Evolutionary conservation across 768 basidiomycete genomes (phyloP), one percentile per base, ranked within the genome.

Genomic region (Filobasidium wieringae): DNA sequence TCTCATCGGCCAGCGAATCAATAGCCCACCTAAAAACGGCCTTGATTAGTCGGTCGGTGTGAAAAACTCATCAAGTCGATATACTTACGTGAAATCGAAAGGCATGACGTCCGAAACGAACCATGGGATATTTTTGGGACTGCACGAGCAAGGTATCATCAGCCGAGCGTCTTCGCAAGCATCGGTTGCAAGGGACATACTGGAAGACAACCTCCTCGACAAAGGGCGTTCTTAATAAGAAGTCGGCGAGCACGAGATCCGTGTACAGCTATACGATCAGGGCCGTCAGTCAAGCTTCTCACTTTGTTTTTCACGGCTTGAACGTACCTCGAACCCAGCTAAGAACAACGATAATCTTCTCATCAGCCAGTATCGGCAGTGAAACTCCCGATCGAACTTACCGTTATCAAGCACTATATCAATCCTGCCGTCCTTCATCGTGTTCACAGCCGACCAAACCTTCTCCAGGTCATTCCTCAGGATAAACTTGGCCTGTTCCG

Each of bases 101-200:
- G 93, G 91, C 4, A 87, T 86, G 27, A 92, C 90, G 70, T 95
- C 89, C 11, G 87, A 90, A 45, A 96, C 92, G 69, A 97, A 99
- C 91, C 93, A 99, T 0, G 92, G 92, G 52, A 96, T 86, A 8
- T 86, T 77, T 72, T 99, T 96, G 0, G 91, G 88, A 75, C 91
- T 93, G 60, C 3, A 40, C 29, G 29, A 27, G 26, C 43, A 63
- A 30, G 8, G 7, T 29, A 40, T 41, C 24, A 49, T 15, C 1
- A 17, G 12, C 12, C 33, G 12, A 3, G 24, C 2, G 24, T 19
- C 57, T 30, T 34, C 27, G 51, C n/a, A 15, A 24, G 36, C 32
- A 54, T 8, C 12, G 57, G 2, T 33, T 26, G 41, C 2, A 56
- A 36, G 17, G 32, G 39, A 79, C 82, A 59, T 51, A 93, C 91